Base-by-base conservation (phyloP, 352 stramenopile species). In the Phytopythium aichiense region DNA sequence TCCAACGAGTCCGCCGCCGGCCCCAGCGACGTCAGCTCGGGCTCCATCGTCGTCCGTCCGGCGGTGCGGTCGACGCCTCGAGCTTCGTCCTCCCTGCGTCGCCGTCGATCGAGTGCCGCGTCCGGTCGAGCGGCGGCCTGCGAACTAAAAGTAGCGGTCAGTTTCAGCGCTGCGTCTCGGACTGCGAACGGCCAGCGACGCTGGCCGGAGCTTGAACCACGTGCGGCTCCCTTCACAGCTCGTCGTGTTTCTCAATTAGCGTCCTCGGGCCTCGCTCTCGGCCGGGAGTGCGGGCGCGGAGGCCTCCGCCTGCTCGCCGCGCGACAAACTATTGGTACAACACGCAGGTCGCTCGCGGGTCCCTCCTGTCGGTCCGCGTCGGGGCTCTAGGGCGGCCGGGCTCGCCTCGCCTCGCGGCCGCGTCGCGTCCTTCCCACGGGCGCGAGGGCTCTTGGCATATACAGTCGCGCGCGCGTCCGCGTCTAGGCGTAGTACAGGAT, bases 401-500 rank as follows among this genome's bases (percentile, higher is more conserved):
- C 43, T 7, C 42, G 42, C 18, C 45, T 51, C 18, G 23, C 16
- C 4, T 25, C 20, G 11, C 31, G 20, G n/a, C n/a, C 33, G 12
- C 31, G 50, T 56, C 25, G 52, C 20, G 43, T 25, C 30, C 52
- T 58, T 20, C 52, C 52, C 22, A 33, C 52, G 52, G 20, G 5
- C 12, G 46, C 22, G 23, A 23, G 22, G 22, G 11, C 22, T 51
- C 45, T 51, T 9, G n/a, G 25, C 22, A 8, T 51, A 9, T 31
- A 31, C 22, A 51, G 13, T 25, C 42, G 18, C 16, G 11, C 20
- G 51, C n/a, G 25, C n/a, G 9, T 7, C 22, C 38, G 38, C 16
- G 25, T 61, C 42, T 62, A 55, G 28, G 11, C 40, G 40, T 61
- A 52, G 33, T 77, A 77, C 52, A 77, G 61, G 50, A 94, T 92